Percentiles rank a stretch among this genome's conserved stretches.
phyloP scores from a whole-genome alignment of 352 stramenopile species.

The Phytophthora sp. region DNA sequence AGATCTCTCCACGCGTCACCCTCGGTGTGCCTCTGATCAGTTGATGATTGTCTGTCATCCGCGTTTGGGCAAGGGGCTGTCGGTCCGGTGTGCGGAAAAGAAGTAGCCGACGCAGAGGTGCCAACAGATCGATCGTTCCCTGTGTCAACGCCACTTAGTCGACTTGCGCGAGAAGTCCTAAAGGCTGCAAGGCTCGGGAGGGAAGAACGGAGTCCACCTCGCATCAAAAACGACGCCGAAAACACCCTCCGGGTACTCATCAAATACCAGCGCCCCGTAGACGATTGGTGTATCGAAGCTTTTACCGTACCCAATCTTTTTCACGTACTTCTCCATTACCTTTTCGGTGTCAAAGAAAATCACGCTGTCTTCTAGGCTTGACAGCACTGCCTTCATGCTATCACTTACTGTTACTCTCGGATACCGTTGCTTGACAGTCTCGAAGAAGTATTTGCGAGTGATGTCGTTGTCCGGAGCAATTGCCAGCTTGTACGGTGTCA shows the following conservation, averaged over 20 bases:
- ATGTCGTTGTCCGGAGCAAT: constrained; percentile 63
- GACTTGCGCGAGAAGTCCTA: constrained; percentile 1
- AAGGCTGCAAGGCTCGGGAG: constrained; percentile 16
- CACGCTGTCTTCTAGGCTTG: constrained; percentile 63
- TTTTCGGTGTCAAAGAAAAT: constrained; percentile 61
- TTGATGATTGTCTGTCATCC: neutral
- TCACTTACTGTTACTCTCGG: constrained; percentile 34
- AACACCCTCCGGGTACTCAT: constrained; percentile 47
- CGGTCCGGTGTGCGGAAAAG: neutral
- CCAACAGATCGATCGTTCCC: constrained; percentile 1
- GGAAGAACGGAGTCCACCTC: constrained; percentile 9
- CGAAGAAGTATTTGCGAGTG: constrained; percentile 68
- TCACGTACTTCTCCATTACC: constrained; percentile 55
- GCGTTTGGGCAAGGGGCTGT: neutral
- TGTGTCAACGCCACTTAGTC: neutral
- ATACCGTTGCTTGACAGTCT: constrained; percentile 61
- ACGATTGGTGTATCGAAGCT: constrained; percentile 46
- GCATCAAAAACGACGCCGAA: constrained; percentile 16
- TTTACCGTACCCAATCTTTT: constrained; percentile 49
- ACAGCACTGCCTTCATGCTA: constrained; percentile 32
- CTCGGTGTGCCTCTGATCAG: neutral
- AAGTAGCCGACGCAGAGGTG: constrained; percentile 4
- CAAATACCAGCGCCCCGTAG: constrained; percentile 71
- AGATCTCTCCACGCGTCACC: constrained; percentile 22
- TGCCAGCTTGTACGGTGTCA: constrained; percentile 56